phyloP scores from a whole-genome alignment of 2,329 filamentous ascomycete species.

The Sclerotinia glacialis region DNA sequence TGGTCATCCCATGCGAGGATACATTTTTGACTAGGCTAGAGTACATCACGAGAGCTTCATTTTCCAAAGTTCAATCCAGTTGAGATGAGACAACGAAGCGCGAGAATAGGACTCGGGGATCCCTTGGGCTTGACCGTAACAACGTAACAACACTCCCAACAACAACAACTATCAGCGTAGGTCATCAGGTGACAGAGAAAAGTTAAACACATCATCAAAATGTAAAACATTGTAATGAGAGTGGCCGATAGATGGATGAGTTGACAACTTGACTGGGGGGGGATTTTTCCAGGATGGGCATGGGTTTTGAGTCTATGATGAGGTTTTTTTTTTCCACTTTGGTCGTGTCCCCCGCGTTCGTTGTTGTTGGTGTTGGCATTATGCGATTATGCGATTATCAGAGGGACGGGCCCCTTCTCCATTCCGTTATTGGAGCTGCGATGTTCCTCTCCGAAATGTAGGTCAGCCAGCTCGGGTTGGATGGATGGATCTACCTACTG shows the following conservation, averaged over 20 bases:
- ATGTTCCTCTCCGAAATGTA: background rate
- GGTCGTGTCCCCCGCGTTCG: conserved; percentile 3
- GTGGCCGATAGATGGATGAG: background rate
- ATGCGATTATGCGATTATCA: no score
- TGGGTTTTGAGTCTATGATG: background rate
- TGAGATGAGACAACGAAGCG: conserved; percentile 4
- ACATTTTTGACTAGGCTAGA: background rate
- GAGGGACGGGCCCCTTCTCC: background rate
- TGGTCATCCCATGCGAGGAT: conserved; percentile 3
- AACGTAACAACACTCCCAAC: background rate
- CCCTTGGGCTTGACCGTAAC: conserved; percentile 11
- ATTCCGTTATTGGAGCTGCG: background rate
- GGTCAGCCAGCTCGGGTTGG: background rate
- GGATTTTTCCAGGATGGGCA: background rate
- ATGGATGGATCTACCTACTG: no score
- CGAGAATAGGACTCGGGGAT: background rate
- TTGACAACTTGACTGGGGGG: background rate
- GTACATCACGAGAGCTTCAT: conserved; percentile 15
- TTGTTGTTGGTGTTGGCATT: background rate
- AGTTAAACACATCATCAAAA: conserved; percentile 18
- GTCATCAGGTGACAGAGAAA: background rate
- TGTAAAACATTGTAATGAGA: conserved; percentile 10
- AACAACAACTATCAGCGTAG: background rate
- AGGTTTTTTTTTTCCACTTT: background rate
- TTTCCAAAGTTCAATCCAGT: background rate